phyloP scores from a whole-genome alignment of 1,284 basidiomycete species.

The Megacollybia platyphylla region DNA sequence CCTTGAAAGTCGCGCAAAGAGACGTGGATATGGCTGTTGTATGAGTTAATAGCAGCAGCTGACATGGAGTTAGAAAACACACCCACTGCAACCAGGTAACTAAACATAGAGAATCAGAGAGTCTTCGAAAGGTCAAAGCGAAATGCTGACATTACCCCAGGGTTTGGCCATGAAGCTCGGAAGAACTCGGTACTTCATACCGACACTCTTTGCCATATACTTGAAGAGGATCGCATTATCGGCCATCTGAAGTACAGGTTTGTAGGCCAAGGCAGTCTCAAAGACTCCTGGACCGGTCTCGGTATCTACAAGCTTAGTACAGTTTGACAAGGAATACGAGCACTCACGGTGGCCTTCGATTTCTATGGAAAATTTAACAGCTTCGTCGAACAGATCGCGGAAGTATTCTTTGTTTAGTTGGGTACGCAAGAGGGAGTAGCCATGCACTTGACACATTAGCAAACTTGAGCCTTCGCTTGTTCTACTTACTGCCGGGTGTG shows the following conservation, averaged over 20 bases:
- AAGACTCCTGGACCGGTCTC: conserved; percentile 92
- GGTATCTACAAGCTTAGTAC: conserved; percentile 48
- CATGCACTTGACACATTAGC: conserved; percentile 56
- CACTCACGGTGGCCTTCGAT: conserved; percentile 82
- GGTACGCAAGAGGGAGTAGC: conserved; percentile 82
- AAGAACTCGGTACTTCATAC: conserved; percentile 78
- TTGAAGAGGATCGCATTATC: conserved; percentile 95
- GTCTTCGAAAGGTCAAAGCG: neutral
- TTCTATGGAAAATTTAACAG: conserved; percentile 61
- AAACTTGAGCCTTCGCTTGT: neutral
- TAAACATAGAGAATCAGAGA: conserved; percentile 16
- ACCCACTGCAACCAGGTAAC: conserved; percentile 90
- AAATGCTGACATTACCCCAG: conserved; percentile 65
- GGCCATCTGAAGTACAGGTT: conserved; percentile 75
- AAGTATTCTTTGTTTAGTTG: conserved; percentile 88
- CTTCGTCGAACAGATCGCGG: conserved; percentile 75
- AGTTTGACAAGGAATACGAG: neutral
- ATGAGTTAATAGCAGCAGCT: neutral
- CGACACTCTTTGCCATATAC: conserved; percentile 82
- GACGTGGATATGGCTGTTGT: conserved; percentile 79
- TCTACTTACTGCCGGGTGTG: conserved; percentile 71
- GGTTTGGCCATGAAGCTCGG: conserved; percentile 99
- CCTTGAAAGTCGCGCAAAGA: conserved; percentile 66
- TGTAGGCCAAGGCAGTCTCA: conserved; percentile 91
- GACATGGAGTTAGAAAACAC: conserved; percentile 12